Base-by-base conservation (phyloP, 805 yeast genomes). In the Candida coleopterorum region DNA sequence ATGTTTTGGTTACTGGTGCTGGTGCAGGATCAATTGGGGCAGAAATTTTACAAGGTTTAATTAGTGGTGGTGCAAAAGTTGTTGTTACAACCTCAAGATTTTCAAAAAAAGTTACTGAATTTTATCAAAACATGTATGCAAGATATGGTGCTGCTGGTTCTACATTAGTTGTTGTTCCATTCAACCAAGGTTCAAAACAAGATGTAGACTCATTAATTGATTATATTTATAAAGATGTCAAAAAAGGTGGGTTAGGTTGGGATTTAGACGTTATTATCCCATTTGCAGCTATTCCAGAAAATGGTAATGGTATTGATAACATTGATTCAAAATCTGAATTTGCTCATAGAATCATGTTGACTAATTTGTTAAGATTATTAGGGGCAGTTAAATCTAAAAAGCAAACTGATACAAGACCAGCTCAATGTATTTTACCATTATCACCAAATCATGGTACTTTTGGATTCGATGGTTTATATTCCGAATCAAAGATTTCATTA, bases 11-110 rank as follows among this genome's bases (percentile, higher is more conserved):
- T 48, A 93, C 98, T 33, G 98, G 98, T 74, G 97, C 97, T 35
- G 98, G 98, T 73, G 89, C 86, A 33, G 98, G 97, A 38, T 93
- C 98, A 35, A 93, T 93, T 56, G 98, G 97, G 70, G 96, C 96
- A 43, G 96, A 93, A 65, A 77, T 93, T 49, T 74, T 93, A 58
- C 94, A 86, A 70, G 98, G 98, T 47, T 73, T 93, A 58, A 72
- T 93, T 39, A 80, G 90, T 56, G 98, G 98, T 68, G 99, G 99
- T 73, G 97, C 98, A 32, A 86, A 84, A 63, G 97, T 89, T 51
- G 72, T 93, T 57, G 96, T 90, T 39, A 93, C 99, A 32, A 93
- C 99, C 36, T 88, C 96, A 18, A 78, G 96, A 64, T 93, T 84
- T 76, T 85, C 95, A 45, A 85, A 86, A 72, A 77, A 81, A 61